A percentile compares a stretch with the other conserved stretches of the same genome.
Evolutionary conservation across 371 early-diverging fungal species (phyloP).

Genomic region (Actinomortierella ambigua): DNA sequence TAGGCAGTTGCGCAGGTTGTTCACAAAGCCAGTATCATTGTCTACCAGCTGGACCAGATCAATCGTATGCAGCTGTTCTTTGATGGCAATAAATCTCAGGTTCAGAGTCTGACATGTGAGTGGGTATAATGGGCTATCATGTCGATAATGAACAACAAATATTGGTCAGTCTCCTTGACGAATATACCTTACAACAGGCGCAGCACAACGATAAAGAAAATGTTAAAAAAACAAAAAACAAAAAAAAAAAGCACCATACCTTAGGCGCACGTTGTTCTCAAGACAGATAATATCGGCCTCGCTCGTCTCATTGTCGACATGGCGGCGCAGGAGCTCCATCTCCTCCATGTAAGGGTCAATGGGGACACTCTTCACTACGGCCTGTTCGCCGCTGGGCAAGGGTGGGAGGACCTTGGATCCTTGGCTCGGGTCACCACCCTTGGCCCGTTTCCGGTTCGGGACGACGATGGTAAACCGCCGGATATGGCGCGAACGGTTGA

Average conservation of each 20-base stretch:
- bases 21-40: conserved; percentile 70
- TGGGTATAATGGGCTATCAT: conserved; percentile 67
- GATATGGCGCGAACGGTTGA: conserved; percentile 72
- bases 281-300: conserved; percentile 77
- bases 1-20: conserved; percentile 61
- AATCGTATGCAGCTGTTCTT: conserved; percentile 72
- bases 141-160: neutral
- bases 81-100: conserved; percentile 79
- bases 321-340: conserved; percentile 64
- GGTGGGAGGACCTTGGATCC: conserved; percentile 52
- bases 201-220: neutral
- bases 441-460: conserved; percentile 63
- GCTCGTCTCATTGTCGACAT: conserved; percentile 68
- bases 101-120: conserved; percentile 73
- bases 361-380: conserved; percentile 51
- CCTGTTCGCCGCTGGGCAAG: conserved; percentile 48
- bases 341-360: conserved; percentile 70
- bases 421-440: conserved; percentile 43
- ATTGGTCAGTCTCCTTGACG: too few relatives aligned
- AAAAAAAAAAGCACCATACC: conserved; percentile 36
- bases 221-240: neutral
- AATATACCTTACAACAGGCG: too few relatives aligned
- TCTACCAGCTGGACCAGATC: conserved; percentile 74
- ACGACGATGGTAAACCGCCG: conserved; percentile 68
- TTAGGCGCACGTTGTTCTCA: conserved; percentile 70